phyloP scores from a whole-genome alignment of 2,329 filamentous ascomycete genomes.

The Ilyonectria sp. region DNA sequence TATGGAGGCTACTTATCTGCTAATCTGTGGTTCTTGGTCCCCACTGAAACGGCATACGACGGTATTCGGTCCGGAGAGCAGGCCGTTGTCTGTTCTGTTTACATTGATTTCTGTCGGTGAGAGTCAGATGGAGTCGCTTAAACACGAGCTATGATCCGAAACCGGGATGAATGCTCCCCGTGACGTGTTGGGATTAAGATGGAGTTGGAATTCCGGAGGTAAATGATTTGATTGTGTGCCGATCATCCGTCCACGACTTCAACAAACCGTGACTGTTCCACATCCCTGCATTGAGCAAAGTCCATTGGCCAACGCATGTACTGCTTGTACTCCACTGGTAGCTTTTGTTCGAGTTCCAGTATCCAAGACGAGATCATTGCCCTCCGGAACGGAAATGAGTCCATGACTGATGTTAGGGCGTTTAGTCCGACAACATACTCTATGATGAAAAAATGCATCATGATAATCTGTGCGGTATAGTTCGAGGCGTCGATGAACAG shows the following conservation, averaged over 20 bases:
- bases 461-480: slow-evolving; percentile 27
- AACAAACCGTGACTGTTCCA: neutral
- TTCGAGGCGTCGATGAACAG: slow-evolving; percentile 29
- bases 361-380: slow-evolving; percentile 25
- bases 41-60: slow-evolving; percentile 1
- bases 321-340: slow-evolving; percentile 13
- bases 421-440: slow-evolving; percentile 27
- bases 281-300: neutral
- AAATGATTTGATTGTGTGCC: too few relatives aligned
- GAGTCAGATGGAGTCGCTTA: neutral
- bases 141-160: neutral
- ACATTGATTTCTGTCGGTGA: neutral
- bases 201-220: neutral
- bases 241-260: neutral
- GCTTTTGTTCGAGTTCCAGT: slow-evolving; percentile 14
- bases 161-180: neutral
- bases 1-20: slow-evolving; percentile 14
- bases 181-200: neutral
- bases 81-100: neutral
- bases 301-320: slow-evolving; percentile 33
- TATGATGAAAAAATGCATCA: slow-evolving; percentile 35
- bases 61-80: neutral
- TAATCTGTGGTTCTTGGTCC: neutral
- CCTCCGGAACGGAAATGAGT: slow-evolving; percentile 29
- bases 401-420: slow-evolving; percentile 23